Evolutionary conservation across 768 basidiomycete genomes (phyloP).

Genomic region (Paxillus involutus): DNA sequence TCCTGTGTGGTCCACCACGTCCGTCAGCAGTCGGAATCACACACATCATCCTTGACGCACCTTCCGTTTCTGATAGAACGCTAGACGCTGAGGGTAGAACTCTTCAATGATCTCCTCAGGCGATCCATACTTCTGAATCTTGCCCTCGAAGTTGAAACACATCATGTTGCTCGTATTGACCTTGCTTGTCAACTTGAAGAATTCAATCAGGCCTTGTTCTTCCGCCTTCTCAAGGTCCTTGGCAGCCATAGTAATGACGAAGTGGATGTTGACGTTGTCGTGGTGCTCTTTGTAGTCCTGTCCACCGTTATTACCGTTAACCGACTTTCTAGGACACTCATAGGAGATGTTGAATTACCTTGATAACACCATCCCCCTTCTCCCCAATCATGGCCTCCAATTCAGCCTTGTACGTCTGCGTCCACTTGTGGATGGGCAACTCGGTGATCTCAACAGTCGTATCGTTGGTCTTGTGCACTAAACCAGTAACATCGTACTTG

Average conservation of each 20-base stretch:
- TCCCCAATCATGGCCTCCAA: conserved; percentile 88
- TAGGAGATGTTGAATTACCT: conserved; percentile 45
- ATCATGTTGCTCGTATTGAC: conserved; percentile 97
- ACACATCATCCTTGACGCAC: conserved; percentile 35
- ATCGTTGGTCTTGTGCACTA: conserved; percentile 73
- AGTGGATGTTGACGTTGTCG: conserved; percentile 89
- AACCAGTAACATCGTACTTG: conserved; percentile 81
- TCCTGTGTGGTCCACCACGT: conserved; percentile 50
- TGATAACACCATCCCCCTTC: conserved; percentile 78
- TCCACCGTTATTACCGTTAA: neutral
- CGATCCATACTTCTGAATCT: conserved; percentile 89
- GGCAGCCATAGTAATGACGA: conserved; percentile 76
- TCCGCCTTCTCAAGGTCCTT: conserved; percentile 87
- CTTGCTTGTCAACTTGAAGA: conserved; percentile 85
- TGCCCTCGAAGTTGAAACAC: conserved; percentile 93
- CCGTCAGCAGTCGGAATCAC: neutral
- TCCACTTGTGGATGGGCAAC: conserved; percentile 95
- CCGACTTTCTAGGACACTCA: neutral
- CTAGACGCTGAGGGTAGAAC: conserved; percentile 85
- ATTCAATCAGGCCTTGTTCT: conserved; percentile 84
- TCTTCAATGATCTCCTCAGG: conserved; percentile 93
- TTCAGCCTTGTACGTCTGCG: conserved; percentile 87
- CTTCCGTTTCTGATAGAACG: conserved; percentile 96
- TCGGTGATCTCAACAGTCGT: conserved; percentile 95
- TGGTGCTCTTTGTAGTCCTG: conserved; percentile 99